Base-by-base conservation (phyloP, 148 eudicot species). In the Mesembryanthemum crystallinum region DNA sequence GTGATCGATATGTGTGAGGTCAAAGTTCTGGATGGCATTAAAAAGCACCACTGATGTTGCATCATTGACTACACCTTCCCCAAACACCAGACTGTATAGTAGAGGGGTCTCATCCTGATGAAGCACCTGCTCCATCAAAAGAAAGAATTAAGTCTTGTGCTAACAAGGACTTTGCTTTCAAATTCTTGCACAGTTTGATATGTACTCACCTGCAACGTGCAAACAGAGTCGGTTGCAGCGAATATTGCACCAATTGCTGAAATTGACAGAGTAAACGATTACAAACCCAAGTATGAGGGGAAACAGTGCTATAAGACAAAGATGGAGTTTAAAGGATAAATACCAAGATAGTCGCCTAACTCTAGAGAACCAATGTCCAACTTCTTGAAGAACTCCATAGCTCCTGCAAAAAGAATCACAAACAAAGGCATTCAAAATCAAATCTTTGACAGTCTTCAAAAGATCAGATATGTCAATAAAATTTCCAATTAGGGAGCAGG, bases 191-290 rank as follows among this genome's bases (percentile, higher is more conserved):
- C 37, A 39, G 52, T 68, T 35, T 15, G 33, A 47, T 43, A 64
- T 64, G 57, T 55, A 67, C 81, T 67, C 75, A 85, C 97, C 91
- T 89, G 97, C 74, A 91, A 86, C 17, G 95, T 90, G 89, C 92
- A 90, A 76, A 90, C 95, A 47, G 95, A 90, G 76, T 90, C 95
- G n/a, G 97, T 91, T 64, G 93, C 93, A 70, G 93, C 90, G 63
- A 89, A 91, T 80, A 91, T 89, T 14, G 93, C 93, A 68, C 93
- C 97, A 71, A 91, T 86, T 65, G 93, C 97, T 91, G 83, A 81
- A 85, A 76, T 49, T 74, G 51, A 47, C 28, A 58, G 64, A 69
- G 58, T n/a, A 77, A 70, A 74, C 58, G 65, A 66, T 75, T 82
- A 64, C 20, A 29, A 62, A 20, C 65, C 27, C 77, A 71, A 77